Conservation (phyloP, 2,329 filamentous ascomycete species). For the Hypoxylon sp. region DNA sequence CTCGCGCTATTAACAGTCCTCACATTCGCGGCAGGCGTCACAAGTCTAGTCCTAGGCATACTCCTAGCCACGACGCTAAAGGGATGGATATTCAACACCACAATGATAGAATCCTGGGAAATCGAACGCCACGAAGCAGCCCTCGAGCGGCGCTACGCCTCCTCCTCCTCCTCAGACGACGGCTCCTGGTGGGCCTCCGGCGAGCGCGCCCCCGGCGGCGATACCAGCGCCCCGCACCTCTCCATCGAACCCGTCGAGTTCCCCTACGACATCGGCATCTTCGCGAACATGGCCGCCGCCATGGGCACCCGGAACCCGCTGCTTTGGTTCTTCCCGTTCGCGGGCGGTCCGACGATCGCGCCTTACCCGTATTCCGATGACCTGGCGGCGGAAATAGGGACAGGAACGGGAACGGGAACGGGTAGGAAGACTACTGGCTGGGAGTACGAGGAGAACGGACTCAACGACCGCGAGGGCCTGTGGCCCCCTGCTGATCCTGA, state of each 20-base stretch:
- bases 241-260: constrained; percentile 78
- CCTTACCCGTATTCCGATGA: constrained; percentile 44
- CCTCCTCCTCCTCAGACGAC: constrained; percentile 52
- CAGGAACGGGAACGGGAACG: constrained; percentile 48
- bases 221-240: constrained; percentile 60
- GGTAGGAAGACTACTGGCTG: constrained; percentile 60
- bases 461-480: constrained; percentile 74
- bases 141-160: constrained; percentile 61
- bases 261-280: constrained; percentile 85
- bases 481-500: constrained; percentile 77
- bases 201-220: constrained; percentile 44
- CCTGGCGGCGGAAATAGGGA: constrained; percentile 34
- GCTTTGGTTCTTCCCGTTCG: constrained; percentile 79
- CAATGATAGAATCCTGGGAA: constrained; percentile 87
- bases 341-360: constrained; percentile 64
- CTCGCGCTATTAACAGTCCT: constrained; percentile 75
- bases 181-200: constrained; percentile 57
- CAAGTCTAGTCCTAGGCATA: constrained; percentile 73
- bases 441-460: constrained; percentile 81
- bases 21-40: constrained; percentile 69
- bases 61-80: constrained; percentile 75
- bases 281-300: constrained; percentile 79
- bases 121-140: constrained; percentile 74
- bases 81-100: constrained; percentile 77
- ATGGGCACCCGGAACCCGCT: constrained; percentile 80